Evolutionary conservation across 345 rosid species (phyloP), one percentile per base, ranked within the genome.

Genomic region (Eucalyptus erythrocorys): DNA sequence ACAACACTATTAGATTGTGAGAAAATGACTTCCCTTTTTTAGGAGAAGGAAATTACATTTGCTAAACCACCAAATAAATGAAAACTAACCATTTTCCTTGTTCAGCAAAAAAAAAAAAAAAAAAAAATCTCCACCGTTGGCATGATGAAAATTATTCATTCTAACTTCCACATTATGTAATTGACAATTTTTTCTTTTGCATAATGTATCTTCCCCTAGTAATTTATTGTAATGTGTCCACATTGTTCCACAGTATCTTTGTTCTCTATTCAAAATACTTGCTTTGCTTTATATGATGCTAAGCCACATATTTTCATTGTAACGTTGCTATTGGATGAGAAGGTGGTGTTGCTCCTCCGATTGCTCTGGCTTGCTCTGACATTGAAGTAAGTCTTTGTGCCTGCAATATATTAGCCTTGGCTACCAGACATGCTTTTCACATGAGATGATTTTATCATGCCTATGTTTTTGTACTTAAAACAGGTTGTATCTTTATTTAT

Each of bases 281-380:
- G 4, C 13, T 76, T 76, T 76, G 24, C 47, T 27, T 64, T 51
- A 7, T 86, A 48, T 68, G 26, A 45, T 48, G 34, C 48, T 50
- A 53, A 86, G 0, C 5, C 45, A 49, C 16, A 64, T 85, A 76
- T 42, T 47, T 90, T 48, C 57, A 22, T 57, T 48, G 49, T 86
- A 93, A 92, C 87, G 89, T 93, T 91, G 94, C 93, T 26, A 93
- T 93, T 88, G 94, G 93, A 86, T 91, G 89, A 79, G 94, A 91
- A 91, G 93, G 93, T 86, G 94, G 93, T 68, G 92, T 89, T 80
- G 92, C 90, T 5, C 94, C 94, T 89, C 85, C 90, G 43, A 93
- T 93, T 90, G 92, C 91, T 79, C 80, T 93, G 71, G 94, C 94
- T 86, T 88, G 91, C 51, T 91, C 92, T 61, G 92, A 91, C 71